phyloP scores from a whole-genome alignment of 768 basidiomycete genomes.

The Erythrobasidium yunnanense region DNA sequence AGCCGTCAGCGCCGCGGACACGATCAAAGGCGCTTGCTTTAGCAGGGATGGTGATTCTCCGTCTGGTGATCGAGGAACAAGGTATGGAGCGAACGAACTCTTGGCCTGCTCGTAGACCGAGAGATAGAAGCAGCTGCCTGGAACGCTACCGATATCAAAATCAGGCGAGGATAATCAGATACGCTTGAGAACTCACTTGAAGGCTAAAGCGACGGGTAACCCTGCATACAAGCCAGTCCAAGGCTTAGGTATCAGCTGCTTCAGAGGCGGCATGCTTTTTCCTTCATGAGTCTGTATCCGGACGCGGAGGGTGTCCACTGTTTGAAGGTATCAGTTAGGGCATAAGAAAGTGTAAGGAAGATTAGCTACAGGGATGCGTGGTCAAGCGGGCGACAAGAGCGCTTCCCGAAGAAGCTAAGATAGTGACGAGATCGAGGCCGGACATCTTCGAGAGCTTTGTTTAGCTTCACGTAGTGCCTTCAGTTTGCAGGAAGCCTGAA shows the following conservation, averaged over 20 bases:
- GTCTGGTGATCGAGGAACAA: slow-evolving; percentile 12
- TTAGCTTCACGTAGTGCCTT: too few relatives aligned
- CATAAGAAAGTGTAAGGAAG: not conserved
- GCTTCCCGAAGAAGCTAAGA: slow-evolving; percentile 21
- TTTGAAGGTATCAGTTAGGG: not conserved
- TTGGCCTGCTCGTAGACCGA: slow-evolving; percentile 31
- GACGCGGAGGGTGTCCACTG: slow-evolving; percentile 35
- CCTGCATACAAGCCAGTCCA: slow-evolving; percentile 32
- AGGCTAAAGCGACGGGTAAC: slow-evolving; percentile 34
- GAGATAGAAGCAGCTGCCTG: slow-evolving; percentile 34
- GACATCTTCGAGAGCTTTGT: too few relatives aligned
- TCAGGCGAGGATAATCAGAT: not conserved
- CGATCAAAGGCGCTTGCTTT: slow-evolving; percentile 34
- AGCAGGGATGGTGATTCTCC: slow-evolving; percentile 25
- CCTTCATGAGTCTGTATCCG: slow-evolving; percentile 33
- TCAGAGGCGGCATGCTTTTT: slow-evolving; percentile 27
- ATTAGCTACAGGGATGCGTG: slow-evolving; percentile 32
- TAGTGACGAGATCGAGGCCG: slow-evolving; percentile 13
- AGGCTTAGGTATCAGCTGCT: slow-evolving; percentile 30
- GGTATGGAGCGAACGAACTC: not conserved
- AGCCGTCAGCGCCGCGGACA: slow-evolving; percentile 31
- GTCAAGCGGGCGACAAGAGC: slow-evolving; percentile 20
- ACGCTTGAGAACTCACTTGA: slow-evolving; percentile 12
- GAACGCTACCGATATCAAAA: not conserved
- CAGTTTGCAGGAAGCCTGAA: too few relatives aligned